Percentiles rank a stretch among this genome's conserved stretches.
phyloP scores from a whole-genome alignment of 108 stramenopile species.

The Cyclotella distinguenda region DNA sequence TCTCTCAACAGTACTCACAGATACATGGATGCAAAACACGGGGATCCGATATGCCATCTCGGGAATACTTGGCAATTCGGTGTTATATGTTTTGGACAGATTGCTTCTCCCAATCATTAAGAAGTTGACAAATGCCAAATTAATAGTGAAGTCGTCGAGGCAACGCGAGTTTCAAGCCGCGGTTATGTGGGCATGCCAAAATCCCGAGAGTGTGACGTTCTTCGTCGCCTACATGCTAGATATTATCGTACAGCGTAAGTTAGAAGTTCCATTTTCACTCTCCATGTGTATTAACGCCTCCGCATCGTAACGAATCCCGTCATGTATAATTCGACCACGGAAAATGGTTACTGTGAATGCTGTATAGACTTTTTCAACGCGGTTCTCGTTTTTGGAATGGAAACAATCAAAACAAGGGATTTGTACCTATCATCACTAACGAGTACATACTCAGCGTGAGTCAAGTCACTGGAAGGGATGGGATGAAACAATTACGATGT shows the following conservation, averaged over 20 bases:
- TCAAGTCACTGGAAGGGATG: too few species aligned
- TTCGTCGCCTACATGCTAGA: slow-evolving; percentile 46
- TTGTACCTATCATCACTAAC: slow-evolving; percentile 32
- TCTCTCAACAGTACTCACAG: not conserved
- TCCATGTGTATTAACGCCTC: not conserved
- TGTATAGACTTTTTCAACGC: slow-evolving; percentile 41
- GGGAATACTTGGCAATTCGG: slow-evolving; percentile 29
- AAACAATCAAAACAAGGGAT: slow-evolving; percentile 45
- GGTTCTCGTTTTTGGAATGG: slow-evolving; percentile 41
- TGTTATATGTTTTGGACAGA: slow-evolving; percentile 32
- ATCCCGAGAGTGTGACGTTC: slow-evolving; percentile 44
- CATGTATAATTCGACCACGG: not conserved
- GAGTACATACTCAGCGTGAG: slow-evolving; percentile 38
- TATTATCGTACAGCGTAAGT: slow-evolving; percentile 34
- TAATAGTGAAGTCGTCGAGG: not conserved
- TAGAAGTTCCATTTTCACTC: not conserved
- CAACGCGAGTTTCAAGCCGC: not conserved
- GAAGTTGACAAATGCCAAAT: not conserved
- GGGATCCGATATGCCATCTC: slow-evolving; percentile 25
- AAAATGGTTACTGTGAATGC: not conserved
- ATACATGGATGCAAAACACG: slow-evolving; percentile 20
- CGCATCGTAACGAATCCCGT: not conserved
- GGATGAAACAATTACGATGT: too few species aligned
- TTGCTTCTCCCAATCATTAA: slow-evolving; percentile 20
- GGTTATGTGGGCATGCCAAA: slow-evolving; percentile 10